Conservation (phyloP, 2,329 filamentous ascomycete species). For the Stagonosporopsis vannaccii region DNA sequence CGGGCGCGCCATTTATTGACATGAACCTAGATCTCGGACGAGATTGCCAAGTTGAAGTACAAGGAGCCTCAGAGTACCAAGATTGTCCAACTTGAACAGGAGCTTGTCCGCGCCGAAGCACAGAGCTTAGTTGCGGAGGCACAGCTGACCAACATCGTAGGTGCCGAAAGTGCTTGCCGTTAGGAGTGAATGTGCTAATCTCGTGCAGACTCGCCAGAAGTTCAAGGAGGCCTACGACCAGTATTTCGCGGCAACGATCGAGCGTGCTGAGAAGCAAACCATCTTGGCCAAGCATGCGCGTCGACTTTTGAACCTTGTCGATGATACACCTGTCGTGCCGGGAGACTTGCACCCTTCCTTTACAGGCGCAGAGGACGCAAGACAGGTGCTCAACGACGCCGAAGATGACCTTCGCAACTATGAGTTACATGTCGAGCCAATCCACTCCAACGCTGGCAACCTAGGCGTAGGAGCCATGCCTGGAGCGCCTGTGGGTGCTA, state of each 20-base stretch:
- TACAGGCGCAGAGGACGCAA: conserved; percentile 69
- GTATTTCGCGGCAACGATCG: conserved; percentile 89
- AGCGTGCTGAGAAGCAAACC: conserved; percentile 96
- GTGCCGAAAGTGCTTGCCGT: neutral
- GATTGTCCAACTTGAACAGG: conserved; percentile 88
- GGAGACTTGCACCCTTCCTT: conserved; percentile 80
- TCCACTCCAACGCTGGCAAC: conserved; percentile 58
- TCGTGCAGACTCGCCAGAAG: conserved; percentile 84
- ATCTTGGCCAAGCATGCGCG: conserved; percentile 91
- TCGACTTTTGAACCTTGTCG: conserved; percentile 81
- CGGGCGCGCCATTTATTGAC: conserved; percentile 14
- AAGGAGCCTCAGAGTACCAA: conserved; percentile 88
- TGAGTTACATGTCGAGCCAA: conserved; percentile 64
- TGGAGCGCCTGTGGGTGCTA: conserved; percentile 20
- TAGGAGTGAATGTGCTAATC: conserved; percentile 24
- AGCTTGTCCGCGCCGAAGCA: conserved; percentile 93
- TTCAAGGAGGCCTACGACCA: conserved; percentile 92
- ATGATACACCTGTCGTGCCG: conserved; percentile 88
- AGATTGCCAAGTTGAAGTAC: conserved; percentile 88
- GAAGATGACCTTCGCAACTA: conserved; percentile 87
- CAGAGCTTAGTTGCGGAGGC: conserved; percentile 96
- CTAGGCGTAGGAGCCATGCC: conserved; percentile 59
- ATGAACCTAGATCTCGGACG: conserved; percentile 72
- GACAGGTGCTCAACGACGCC: conserved; percentile 89
- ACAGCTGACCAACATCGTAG: conserved; percentile 89